Evolutionary conservation across 208 protist species (phyloP), one percentile per base, ranked within the genome.

Genomic region (Tetramitus jugosus): DNA sequence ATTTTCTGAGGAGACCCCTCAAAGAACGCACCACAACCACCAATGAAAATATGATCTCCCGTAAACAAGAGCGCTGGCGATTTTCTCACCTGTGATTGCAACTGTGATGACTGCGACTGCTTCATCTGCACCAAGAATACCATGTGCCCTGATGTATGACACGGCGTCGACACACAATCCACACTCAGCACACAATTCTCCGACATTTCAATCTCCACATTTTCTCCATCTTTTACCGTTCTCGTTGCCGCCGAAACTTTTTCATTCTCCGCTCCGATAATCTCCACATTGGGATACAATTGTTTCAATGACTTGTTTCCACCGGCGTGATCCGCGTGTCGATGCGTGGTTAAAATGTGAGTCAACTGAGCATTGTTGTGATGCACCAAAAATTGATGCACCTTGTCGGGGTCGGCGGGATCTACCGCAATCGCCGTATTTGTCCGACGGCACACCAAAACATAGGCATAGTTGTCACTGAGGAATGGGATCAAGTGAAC

Each of bases 11-110:
- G 20, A n/a, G 3, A 2, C 7, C 62, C 62, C 43, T 69, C 62
- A 43, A 69, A 69, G 13, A 69, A 69, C 6, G 2, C 33, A 26
- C 62, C 62, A 69, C 62, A 69, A n/a, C 62, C 62, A 31, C 62
- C 62, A 14, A 40, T 37, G 31, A 69, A 69, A 17, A 69, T 31
- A 7, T 13, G 20, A 69, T 69, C 62, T 45, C 62, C 62, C 23
- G 35, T 42, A 37, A 69, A 69, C 14, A 69, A 2, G 4, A 37
- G 10, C 8, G 20, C 35, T 43, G n/a, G 2, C 2, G 7, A 4
- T 40, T 42, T 2, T 26, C 20, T 56, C 14, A 20, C 14, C 10
- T 56, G 10, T 10, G 49, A 56, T n/a, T n/a, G n/a, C n/a, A n/a
- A n/a, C n/a, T n/a, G n/a, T n/a, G n/a, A n/a, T n/a, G n/a, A n/a